Evolutionary conservation across 2,329 filamentous ascomycete species (phyloP), one percentile per base, ranked within the genome.

Genomic region (Pseudogymnoascus pannorum): DNA sequence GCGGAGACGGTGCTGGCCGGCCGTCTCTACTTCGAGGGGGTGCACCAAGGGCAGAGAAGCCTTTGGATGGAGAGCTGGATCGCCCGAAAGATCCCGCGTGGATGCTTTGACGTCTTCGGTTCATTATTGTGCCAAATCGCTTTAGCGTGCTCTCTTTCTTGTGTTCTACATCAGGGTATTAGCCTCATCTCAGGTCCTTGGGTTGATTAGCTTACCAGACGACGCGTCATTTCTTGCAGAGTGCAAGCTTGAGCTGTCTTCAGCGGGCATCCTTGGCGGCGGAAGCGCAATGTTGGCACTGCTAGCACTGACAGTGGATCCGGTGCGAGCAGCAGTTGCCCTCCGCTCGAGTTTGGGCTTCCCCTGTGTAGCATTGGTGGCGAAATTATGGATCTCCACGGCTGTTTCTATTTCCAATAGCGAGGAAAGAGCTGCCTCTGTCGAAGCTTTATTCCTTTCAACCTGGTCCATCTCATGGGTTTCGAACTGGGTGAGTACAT

Each of bases 401-500:
- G 86, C 84, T 0, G 92, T 96, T 72, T 91, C 88, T 42, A 97
- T 85, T 72, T 96, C 94, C 58, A 99, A 79, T 67, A 97, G 81
- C 7, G 87, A 81, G 66, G 91, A 91, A 62, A 99, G 77, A 24
- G 91, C 91, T 64, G 87, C 86, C 72, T 94, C 92, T 24, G 91
- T 87, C 11, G 87, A 85, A 63, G 85, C 78, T 64, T 91, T 85
- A 64, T 82, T 87, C 62, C 88, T 84, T 73, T 96, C 89, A 14
- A 93, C 86, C 67, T 90, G 86, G 71, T 99, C 94, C 26, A 91
- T 84, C 73, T 97, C 93, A 72, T 96, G 88, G 0, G 94, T 99
- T 74, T 96, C 87, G 68, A 93, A 89, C 70, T 97, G 92, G 0
- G 94, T 97, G 63, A 99, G 81, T 40, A 90, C 84, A 74, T 97